Percentiles rank a stretch among this genome's conserved stretches.
These are phyloP conservation scores for Fragosphaeria purpurea DNA, from an alignment of 2,329 filamentous ascomycete genomes.

Conservation along the genomic window DNA sequence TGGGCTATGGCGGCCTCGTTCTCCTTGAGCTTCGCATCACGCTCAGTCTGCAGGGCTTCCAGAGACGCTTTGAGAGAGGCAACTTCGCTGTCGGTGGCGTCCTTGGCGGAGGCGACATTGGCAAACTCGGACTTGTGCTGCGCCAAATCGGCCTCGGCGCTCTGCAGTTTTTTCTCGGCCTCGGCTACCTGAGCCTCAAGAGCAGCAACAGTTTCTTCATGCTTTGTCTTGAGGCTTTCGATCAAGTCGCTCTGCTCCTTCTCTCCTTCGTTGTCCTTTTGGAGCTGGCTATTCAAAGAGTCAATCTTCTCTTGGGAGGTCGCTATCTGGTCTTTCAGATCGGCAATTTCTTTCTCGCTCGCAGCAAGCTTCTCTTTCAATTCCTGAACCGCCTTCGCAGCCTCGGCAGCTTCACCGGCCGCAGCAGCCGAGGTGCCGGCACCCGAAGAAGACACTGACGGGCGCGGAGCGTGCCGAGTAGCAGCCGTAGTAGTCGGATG, in stretches of 20 bases:
- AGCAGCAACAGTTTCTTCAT: constrained; percentile 36
- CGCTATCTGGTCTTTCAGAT: constrained; percentile 46
- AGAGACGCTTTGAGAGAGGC: constrained; percentile 40
- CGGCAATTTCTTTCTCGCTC: constrained; percentile 47
- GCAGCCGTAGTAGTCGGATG: constrained; percentile 24
- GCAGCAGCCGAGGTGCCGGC: constrained; percentile 26
- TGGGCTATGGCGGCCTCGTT: constrained; percentile 26
- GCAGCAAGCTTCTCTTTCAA: constrained; percentile 49
- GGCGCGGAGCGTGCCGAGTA: constrained; percentile 31
- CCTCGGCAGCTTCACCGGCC: constrained; percentile 25
- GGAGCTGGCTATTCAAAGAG: constrained; percentile 42
- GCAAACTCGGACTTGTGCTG: constrained; percentile 38
- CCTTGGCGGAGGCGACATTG: constrained; percentile 39
- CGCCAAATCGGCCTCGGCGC: constrained; percentile 40
- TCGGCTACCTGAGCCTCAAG: constrained; percentile 39
- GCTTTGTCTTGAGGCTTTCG: constrained; percentile 38
- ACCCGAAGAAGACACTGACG: constrained; percentile 20
- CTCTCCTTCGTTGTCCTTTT: constrained; percentile 31
- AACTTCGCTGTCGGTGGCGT: constrained; percentile 38
- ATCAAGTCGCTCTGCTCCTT: constrained; percentile 37
- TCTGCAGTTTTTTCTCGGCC: constrained; percentile 38
- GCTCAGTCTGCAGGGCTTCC: constrained; percentile 33
- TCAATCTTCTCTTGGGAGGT: constrained; percentile 45
- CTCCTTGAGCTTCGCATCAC: constrained; percentile 27
- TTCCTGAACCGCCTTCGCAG: constrained; percentile 48